A percentile compares a stretch with the other conserved stretches of the same genome.
phyloP scores from a whole-genome alignment of 1,284 basidiomycete species.

The Marasmius oreades region DNA sequence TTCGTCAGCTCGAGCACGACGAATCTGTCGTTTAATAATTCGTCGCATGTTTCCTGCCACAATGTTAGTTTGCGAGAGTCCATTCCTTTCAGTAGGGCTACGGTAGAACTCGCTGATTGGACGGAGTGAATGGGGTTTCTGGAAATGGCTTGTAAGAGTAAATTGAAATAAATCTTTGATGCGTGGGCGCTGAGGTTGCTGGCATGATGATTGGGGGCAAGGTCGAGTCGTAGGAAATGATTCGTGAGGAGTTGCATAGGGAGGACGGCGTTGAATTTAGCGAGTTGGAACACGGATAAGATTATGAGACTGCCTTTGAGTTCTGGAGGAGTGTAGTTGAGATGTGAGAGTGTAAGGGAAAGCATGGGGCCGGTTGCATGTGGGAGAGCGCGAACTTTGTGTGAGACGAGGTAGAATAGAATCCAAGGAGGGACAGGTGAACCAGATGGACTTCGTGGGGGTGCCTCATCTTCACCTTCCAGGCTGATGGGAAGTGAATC shows the following conservation, averaged over 20 bases:
- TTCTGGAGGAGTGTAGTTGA: slow-evolving; percentile 27
- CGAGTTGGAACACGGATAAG: slow-evolving; percentile 45
- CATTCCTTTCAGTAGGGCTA: slow-evolving; percentile 45
- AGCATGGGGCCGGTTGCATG: slow-evolving; percentile 39
- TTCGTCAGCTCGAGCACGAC: slow-evolving; percentile 38
- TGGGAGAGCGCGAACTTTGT: slow-evolving; percentile 38
- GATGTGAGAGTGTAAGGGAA: slow-evolving; percentile 35
- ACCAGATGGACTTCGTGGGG: background rate
- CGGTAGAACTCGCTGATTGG: slow-evolving; percentile 35
- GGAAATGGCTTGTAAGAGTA: slow-evolving; percentile 51
- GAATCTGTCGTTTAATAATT: slow-evolving; percentile 3
- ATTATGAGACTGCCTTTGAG: slow-evolving; percentile 43
- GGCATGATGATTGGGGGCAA: slow-evolving; percentile 20
- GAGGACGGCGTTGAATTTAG: slow-evolving; percentile 41
- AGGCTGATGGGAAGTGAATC: background rate
- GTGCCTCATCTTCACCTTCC: background rate
- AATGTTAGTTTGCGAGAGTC: slow-evolving; percentile 23
- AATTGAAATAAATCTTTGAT: slow-evolving; percentile 44
- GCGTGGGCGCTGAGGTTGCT: background rate
- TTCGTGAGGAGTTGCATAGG: slow-evolving; percentile 41
- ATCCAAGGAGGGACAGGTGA: slow-evolving; percentile 45
- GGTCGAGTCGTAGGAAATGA: slow-evolving; percentile 38
- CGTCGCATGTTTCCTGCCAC: slow-evolving; percentile 3
- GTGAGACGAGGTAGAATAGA: slow-evolving; percentile 45
- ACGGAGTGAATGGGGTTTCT: slow-evolving; percentile 36